These are phyloP conservation scores for Mucor circinelloides DNA, from an alignment of 371 early-diverging fungal genomes.

Conservation along the genomic window DNA sequence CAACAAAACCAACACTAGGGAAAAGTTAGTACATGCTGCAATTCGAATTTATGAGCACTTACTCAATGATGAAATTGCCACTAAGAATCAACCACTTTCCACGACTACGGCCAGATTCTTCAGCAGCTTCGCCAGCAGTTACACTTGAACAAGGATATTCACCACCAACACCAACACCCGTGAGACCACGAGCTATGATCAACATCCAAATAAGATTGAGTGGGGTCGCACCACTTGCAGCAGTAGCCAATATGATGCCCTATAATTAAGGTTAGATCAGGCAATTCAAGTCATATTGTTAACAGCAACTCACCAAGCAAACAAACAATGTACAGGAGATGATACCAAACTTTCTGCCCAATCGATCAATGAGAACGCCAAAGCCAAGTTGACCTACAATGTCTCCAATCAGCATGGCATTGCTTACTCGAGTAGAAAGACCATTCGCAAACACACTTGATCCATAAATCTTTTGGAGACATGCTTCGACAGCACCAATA, in stretches of 20 bases:
- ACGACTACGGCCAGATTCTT: conserved; percentile 49
- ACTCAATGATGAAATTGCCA: conserved; percentile 41
- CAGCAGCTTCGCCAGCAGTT: conserved; percentile 60
- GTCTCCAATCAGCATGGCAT: conserved; percentile 45
- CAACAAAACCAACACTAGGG: conserved; percentile 42
- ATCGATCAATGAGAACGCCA: conserved; percentile 40
- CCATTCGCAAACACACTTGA: conserved; percentile 23
- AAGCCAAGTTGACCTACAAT: conserved; percentile 48
- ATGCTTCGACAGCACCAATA: conserved; percentile 41
- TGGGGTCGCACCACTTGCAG: conserved; percentile 32
- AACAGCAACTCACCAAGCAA: conserved; percentile 19
- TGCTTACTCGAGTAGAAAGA: conserved; percentile 35
- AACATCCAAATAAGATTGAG: conserved; percentile 58
- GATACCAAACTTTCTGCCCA: conserved; percentile 47
- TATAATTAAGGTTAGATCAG: not conserved
- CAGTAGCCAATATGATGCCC: conserved; percentile 49
- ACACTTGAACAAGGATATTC: conserved; percentile 60
- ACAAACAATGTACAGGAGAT: conserved; percentile 37
- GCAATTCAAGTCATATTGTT: not conserved
- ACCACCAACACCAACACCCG: conserved; percentile 52
- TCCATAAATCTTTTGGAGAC: conserved; percentile 41
- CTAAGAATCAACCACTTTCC: conserved; percentile 56
- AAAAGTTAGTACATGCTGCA: conserved; percentile 41
- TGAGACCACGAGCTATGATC: conserved; percentile 55
- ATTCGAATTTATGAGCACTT: not conserved